Conservation (phyloP, 2,329 filamentous ascomycete genomes). For the Aspergillus neotritici region DNA sequence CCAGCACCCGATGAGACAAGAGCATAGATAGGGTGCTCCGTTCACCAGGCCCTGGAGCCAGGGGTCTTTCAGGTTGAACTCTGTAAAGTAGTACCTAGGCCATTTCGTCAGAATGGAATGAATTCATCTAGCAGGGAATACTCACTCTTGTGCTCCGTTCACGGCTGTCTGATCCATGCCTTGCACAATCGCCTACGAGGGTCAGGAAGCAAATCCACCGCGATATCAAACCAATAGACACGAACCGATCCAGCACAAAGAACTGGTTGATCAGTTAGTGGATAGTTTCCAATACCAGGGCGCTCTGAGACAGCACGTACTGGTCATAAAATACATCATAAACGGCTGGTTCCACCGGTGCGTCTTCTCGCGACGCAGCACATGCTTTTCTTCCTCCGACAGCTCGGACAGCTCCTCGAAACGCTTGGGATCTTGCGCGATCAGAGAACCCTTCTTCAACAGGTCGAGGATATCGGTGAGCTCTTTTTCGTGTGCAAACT, state of each 20-base stretch:
- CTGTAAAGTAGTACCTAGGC: no score
- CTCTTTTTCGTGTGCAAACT: slow-evolving; percentile 50
- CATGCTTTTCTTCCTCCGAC: slow-evolving; percentile 19
- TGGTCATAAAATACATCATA: slow-evolving; percentile 14
- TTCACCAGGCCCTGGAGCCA: slow-evolving; percentile 34
- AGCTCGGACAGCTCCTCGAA: slow-evolving; percentile 61
- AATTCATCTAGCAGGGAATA: slow-evolving; percentile 8
- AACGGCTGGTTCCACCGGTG: slow-evolving; percentile 11
- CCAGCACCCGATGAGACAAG: slow-evolving; percentile 45
- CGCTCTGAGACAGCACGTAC: background rate
- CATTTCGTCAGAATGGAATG: slow-evolving; percentile 23
- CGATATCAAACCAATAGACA: no score
- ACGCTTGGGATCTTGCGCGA: slow-evolving; percentile 62
- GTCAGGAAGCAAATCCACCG: no score
- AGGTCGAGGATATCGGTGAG: slow-evolving; percentile 52
- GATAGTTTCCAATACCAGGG: background rate
- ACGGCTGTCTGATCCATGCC: slow-evolving; percentile 49
- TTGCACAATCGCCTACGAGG: slow-evolving; percentile 44
- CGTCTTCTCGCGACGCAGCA: slow-evolving; percentile 8
- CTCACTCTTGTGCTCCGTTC: slow-evolving; percentile 39
- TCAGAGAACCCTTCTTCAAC: slow-evolving; percentile 53
- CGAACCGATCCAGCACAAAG: slow-evolving; percentile 27
- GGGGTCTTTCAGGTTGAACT: no score
- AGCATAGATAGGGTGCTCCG: slow-evolving; percentile 43
- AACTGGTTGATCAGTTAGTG: slow-evolving; percentile 1